Evolutionary conservation across 179 eudicot species (phyloP).

Genomic region (Camellia oleifera): DNA sequence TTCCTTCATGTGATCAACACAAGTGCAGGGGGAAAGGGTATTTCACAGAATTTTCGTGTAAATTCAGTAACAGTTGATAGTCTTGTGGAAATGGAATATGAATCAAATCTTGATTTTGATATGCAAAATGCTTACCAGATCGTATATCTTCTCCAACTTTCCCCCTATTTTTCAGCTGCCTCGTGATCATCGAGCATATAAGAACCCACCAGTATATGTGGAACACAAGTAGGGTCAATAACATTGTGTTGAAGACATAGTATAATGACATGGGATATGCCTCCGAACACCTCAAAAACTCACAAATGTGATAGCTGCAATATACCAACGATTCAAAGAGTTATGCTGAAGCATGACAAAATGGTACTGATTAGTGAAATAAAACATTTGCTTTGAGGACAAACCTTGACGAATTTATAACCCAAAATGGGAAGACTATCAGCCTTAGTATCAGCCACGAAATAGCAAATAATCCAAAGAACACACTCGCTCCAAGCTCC

Average conservation of each 20-base stretch:
- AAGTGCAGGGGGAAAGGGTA: not conserved
- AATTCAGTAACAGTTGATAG: not conserved
- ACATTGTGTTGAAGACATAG: slow-evolving; percentile 81
- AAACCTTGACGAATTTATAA: slow-evolving; percentile 78
- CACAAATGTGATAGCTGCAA: slow-evolving; percentile 58
- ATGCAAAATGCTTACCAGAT: slow-evolving; percentile 53
- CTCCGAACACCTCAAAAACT: slow-evolving; percentile 54
- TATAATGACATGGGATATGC: slow-evolving; percentile 41
- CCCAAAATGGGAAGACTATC: slow-evolving; percentile 84
- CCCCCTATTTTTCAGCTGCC: slow-evolving; percentile 82
- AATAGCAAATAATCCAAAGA: slow-evolving; percentile 81
- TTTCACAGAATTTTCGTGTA: not conserved
- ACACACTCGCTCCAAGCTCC: slow-evolving; percentile 87
- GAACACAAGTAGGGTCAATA: slow-evolving; percentile 79
- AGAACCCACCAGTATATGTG: slow-evolving; percentile 98
- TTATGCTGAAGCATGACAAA: slow-evolving; percentile 7
- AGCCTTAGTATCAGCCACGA: slow-evolving; percentile 91
- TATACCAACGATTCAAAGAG: slow-evolving; percentile 24
- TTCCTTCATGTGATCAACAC: too few species aligned
- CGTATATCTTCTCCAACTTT: slow-evolving; percentile 97
- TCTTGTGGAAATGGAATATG: not conserved
- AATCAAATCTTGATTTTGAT: not conserved
- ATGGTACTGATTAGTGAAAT: not conserved
- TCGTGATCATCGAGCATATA: slow-evolving; percentile 75
- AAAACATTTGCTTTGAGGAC: slow-evolving; percentile 13